phyloP scores from a whole-genome alignment of 495 filamentous ascomycete genomes.

The Annulohypoxylon maeteangense region DNA sequence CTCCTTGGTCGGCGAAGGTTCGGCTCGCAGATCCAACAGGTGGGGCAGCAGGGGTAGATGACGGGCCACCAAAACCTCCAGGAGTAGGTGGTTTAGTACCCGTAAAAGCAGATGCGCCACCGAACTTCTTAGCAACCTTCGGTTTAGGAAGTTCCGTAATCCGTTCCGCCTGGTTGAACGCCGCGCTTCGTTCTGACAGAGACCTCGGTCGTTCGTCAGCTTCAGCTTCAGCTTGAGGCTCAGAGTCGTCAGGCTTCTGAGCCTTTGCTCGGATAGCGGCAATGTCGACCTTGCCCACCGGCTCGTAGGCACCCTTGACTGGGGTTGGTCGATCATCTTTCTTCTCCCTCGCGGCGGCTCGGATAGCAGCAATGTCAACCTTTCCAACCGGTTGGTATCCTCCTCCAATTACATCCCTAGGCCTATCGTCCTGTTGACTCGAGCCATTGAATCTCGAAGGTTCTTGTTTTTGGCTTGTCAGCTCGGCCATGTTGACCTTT shows the following conservation, averaged over 20 bases:
- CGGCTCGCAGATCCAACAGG: constrained; percentile 83
- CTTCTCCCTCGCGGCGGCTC: constrained; percentile 76
- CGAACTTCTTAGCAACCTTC: constrained; percentile 90
- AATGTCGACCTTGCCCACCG: constrained; percentile 94
- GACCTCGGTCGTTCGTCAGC: constrained; percentile 62
- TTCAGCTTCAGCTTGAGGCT: constrained; percentile 56
- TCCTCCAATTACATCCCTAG: constrained; percentile 78
- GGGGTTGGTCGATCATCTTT: constrained; percentile 80
- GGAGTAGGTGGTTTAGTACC: constrained; percentile 92
- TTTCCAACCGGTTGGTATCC: constrained; percentile 97
- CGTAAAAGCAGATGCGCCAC: constrained; percentile 73
- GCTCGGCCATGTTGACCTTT: constrained; percentile 85
- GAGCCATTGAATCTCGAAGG: constrained; percentile 63
- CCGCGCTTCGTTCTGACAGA: constrained; percentile 73
- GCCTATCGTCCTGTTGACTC: constrained; percentile 50
- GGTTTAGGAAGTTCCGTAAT: constrained; percentile 92
- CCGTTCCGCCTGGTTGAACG: constrained; percentile 76
- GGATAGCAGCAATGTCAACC: constrained; percentile 91
- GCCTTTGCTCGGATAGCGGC: constrained; percentile 87
- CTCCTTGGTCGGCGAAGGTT: constrained; percentile 93
- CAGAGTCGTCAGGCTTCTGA: constrained; percentile 66
- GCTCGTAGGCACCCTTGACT: constrained; percentile 93
- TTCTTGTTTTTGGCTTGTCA: constrained; percentile 74
- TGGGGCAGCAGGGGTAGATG: constrained; percentile 59
- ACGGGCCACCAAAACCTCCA: constrained; percentile 62